Conservation (phyloP, 768 basidiomycete species). For the Lentinula lateritia region DNA sequence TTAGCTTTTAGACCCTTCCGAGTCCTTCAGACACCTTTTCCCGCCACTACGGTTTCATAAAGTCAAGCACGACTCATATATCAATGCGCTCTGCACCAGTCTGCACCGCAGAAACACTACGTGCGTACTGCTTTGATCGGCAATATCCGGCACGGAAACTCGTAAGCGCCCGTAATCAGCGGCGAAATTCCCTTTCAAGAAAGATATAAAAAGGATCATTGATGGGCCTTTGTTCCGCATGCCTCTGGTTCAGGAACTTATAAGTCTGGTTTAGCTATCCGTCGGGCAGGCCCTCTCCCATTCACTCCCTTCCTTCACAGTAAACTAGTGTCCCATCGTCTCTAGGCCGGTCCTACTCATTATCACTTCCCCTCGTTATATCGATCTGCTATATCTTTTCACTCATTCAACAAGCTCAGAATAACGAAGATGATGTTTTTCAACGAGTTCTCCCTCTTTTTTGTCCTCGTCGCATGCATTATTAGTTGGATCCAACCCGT, state of each 20-base stretch:
- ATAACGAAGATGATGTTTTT: background rate
- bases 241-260: background rate
- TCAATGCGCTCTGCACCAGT: too few species aligned
- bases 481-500: background rate
- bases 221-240: background rate
- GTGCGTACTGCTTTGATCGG: too few species aligned
- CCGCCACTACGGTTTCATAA: too few species aligned
- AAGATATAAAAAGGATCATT: background rate
- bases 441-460: background rate
- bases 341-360: slow-evolving; percentile 4
- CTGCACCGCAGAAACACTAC: too few species aligned
- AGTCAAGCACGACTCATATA: too few species aligned
- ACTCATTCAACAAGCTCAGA: background rate
- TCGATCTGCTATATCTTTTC: background rate
- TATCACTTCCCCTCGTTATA: background rate
- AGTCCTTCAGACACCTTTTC: too few species aligned
- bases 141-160: background rate
- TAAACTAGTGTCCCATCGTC: background rate
- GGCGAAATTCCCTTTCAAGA: background rate
- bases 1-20: too few species aligned
- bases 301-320: background rate
- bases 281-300: background rate
- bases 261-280: background rate
- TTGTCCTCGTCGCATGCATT: background rate
- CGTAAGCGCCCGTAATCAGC: background rate